Evolutionary conservation across 352 stramenopile species (phyloP).

Genomic region (Blastocystis sp.): DNA sequence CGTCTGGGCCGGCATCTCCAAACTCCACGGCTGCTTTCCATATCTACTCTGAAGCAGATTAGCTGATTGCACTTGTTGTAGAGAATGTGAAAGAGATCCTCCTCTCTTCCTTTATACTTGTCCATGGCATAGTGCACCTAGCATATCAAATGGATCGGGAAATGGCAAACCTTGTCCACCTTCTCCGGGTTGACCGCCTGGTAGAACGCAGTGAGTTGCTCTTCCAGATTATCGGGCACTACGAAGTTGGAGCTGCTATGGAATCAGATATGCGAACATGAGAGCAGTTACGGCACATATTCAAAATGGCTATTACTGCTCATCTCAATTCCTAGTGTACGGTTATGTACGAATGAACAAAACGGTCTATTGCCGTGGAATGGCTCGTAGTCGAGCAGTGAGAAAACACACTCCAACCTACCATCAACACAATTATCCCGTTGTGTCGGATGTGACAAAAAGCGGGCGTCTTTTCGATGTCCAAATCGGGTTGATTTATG

Average conservation of each 20-base stretch:
- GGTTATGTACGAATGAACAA: background rate
- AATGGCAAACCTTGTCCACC: background rate
- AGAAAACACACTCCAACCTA: too few species aligned
- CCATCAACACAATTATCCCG: too few species aligned
- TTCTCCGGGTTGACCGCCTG: conserved; percentile 27
- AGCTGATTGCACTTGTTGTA: background rate
- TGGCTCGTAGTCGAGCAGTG: too few species aligned
- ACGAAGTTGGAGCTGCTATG: background rate
- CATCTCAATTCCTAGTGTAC: background rate
- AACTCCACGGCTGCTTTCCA: conserved; percentile 7
- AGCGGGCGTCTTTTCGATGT: too few species aligned
- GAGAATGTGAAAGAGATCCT: background rate
- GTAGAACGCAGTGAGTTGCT: conserved; percentile 7
- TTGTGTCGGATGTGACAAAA: too few species aligned
- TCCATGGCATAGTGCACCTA: conserved; percentile 5
- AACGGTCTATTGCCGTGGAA: too few species aligned
- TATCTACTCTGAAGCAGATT: background rate
- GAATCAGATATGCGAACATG: background rate
- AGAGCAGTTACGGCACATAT: background rate
- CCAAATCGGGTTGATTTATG: too few species aligned
- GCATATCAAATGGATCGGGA: background rate
- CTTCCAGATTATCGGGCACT: conserved; percentile 18
- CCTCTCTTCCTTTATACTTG: conserved; percentile 9
- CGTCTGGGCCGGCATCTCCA: background rate
- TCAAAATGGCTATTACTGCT: background rate